These are phyloP conservation scores for Striga hermonthica DNA, from an alignment of 305 asterid genomes.

Conservation along the genomic window DNA sequence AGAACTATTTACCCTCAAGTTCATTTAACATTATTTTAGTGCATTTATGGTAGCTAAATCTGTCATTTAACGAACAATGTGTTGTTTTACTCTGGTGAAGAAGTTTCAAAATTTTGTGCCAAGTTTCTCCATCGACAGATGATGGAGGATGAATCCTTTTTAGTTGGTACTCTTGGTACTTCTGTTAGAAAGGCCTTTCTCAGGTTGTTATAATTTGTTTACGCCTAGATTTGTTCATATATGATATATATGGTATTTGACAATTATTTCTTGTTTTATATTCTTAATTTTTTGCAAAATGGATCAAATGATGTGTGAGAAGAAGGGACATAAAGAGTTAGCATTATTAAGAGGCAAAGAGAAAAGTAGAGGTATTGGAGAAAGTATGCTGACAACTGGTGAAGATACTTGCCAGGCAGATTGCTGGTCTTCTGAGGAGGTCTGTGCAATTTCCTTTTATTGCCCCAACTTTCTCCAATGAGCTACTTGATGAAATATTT, in stretches of 20 bases:
- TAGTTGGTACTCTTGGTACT: constrained; percentile 61
- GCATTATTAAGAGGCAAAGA: constrained; percentile 52
- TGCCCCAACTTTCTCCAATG: constrained; percentile 22
- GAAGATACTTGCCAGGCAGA: constrained; percentile 40
- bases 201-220: constrained; percentile 54
- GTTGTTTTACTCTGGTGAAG: constrained; percentile 52
- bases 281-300: constrained; percentile 53
- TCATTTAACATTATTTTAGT: not conserved
- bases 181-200: constrained; percentile 72
- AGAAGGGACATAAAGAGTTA: constrained; percentile 66
- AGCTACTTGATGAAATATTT: constrained; percentile 4
- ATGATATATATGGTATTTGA: constrained; percentile 12
- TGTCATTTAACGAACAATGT: constrained; percentile 15
- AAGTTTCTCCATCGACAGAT: constrained; percentile 87
- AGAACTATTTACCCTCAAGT: constrained; percentile 23
- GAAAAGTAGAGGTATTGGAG: constrained; percentile 46
- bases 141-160: constrained; percentile 67
- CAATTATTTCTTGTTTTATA: constrained; percentile 21
- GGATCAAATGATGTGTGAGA: constrained; percentile 94
- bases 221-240: constrained; percentile 23
- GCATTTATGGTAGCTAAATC: constrained; percentile 20
- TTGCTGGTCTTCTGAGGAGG: constrained; percentile 62
- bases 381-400: constrained; percentile 40
- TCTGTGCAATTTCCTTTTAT: constrained; percentile 31
- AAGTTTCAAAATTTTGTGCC: constrained; percentile 89